Conservation (phyloP, 768 basidiomycete species). For the Suillus cothurnatus region DNA sequence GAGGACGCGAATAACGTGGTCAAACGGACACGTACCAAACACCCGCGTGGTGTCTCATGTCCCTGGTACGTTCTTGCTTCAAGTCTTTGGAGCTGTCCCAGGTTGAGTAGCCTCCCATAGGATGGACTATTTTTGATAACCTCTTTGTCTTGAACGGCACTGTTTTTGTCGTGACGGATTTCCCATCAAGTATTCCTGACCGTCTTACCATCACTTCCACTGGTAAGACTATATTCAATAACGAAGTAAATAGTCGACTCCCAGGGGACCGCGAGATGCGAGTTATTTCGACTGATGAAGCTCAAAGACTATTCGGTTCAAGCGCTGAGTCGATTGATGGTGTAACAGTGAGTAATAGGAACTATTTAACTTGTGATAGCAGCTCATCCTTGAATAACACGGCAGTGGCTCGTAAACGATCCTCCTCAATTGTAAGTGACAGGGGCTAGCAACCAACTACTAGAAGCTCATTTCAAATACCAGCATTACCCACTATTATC, state of each 20-base stretch:
- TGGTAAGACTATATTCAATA: constrained; percentile 59
- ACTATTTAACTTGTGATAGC: background rate
- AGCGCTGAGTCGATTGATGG: constrained; percentile 80
- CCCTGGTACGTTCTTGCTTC: constrained; percentile 50
- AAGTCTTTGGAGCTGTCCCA: background rate
- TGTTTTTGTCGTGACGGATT: constrained; percentile 78
- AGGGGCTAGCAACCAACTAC: background rate
- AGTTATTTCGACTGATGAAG: constrained; percentile 70
- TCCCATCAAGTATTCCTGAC: constrained; percentile 67
- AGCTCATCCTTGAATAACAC: background rate
- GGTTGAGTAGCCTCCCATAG: constrained; percentile 37
- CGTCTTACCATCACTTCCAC: constrained; percentile 72
- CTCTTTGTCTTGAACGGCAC: constrained; percentile 83
- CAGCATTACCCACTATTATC: constrained; percentile 91
- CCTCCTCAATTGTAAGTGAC: constrained; percentile 76
- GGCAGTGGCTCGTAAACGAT: constrained; percentile 80
- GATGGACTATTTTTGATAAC: constrained; percentile 89
- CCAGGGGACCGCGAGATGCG: constrained; percentile 82
- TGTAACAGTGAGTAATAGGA: constrained; percentile 53
- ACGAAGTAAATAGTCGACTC: constrained; percentile 54
- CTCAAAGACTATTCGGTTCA: constrained; percentile 67
- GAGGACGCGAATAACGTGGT: constrained; percentile 44
- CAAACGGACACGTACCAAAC: constrained; percentile 42
- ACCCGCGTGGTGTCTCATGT: constrained; percentile 77
- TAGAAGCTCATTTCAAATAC: background rate